phyloP scores from a whole-genome alignment of 805 yeast species.

The Wickerhamomyces alni region DNA sequence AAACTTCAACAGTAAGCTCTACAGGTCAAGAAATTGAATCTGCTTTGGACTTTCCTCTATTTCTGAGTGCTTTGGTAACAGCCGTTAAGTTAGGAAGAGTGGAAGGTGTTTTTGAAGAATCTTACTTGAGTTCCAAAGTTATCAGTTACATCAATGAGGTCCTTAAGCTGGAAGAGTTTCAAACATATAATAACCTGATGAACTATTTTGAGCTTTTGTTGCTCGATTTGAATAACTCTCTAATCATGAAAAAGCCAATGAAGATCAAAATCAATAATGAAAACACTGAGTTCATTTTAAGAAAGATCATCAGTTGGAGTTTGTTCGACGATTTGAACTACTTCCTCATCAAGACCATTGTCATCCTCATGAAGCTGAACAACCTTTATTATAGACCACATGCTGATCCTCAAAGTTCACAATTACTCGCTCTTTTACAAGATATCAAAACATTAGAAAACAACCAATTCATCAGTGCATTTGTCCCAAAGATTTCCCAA shows the following conservation, averaged over 20 bases:
- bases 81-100: conserved; percentile 6
- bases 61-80: conserved; percentile 6
- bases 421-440: conserved; percentile 2
- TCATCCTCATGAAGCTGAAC: conserved; percentile 14
- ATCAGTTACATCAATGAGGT: background rate
- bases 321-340: conserved; percentile 19
- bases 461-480: conserved; percentile 14
- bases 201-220: conserved; percentile 14
- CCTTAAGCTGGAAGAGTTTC: conserved; percentile 7
- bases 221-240: conserved; percentile 16
- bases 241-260: conserved; percentile 7
- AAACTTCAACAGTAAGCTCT: background rate
- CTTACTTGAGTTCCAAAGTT: conserved; percentile 1
- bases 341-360: conserved; percentile 10
- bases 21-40: background rate
- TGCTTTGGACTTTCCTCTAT: conserved; percentile 2
- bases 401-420: background rate
- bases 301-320: conserved; percentile 12
- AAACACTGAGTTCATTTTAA: conserved; percentile 6
- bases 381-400: conserved; percentile 7
- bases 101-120: conserved; percentile 5
- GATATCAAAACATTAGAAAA: conserved; percentile 16
- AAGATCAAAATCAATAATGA: conserved; percentile 5
- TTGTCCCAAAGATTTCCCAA: conserved; percentile 9
- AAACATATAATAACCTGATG: conserved; percentile 17